Base-by-base conservation (phyloP, 2,329 filamentous ascomycete genomes). In the Alternaria triticina region DNA sequence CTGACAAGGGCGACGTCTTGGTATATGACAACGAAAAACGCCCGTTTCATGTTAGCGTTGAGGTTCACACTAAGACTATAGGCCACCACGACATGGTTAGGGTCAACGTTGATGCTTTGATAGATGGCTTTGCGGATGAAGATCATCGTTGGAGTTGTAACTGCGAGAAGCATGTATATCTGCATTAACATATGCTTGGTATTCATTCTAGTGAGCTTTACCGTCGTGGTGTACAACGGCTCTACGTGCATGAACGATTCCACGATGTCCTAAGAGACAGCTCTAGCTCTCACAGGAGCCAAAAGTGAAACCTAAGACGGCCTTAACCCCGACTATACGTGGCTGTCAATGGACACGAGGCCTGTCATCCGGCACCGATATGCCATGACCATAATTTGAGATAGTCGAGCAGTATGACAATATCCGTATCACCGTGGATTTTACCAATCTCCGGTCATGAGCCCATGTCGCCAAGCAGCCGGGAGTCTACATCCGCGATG, bases 181-280 rank as follows among this genome's bases (percentile, higher is more conserved):
- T 3, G 8, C 33, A 40, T 17, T 40, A 1, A 40, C 10, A 8
- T 17, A 11, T 11, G 5, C 36, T 10, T 5, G 5, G 36, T 6
- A 3, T 11, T 6, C 9, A 11, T 40, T 11, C 4, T 17, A 0
- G 15, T 17, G 0, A 9, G 15, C 4, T 40, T 4, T 17, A 10
- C 4, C 33, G 15, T 6, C 4, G 5, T 6, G 5, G 6, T 40
- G 8, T 17, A 6, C 36, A 40, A 17, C 0, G 36, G 15, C 9
- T 11, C 10, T 2, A 40, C 15, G 5, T 40, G 36, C 4, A 17
- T 17, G 9, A 3, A 17, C 2, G 1, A 6, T 5, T 17, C 10
- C 36, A 17, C 36, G 0, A 17, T 0, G 9, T 40, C 5, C 9
- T 40, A 3, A 4, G 0, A 1, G n/a, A 40, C 4, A 40, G 10